Evolutionary conservation across 331 rosid species (phyloP), one percentile per base, ranked within the genome.

Genomic region (Cydonia oblonga): DNA sequence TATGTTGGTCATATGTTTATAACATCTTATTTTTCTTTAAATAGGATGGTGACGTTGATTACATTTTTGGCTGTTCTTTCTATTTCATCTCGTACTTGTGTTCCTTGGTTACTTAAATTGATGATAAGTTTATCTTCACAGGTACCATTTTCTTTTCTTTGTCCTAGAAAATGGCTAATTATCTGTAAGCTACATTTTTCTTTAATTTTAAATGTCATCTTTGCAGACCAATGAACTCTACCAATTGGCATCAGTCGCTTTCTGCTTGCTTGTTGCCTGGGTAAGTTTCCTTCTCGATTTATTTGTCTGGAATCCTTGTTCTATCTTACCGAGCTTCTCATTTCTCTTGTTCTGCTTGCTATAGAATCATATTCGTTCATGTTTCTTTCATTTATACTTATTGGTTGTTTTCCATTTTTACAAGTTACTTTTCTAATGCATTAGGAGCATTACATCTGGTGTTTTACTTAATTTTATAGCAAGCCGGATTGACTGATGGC

Each of bases 251-350:
- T 72, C 88, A 29, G 88, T 84, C 20, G 88, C 88, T 22, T 84
- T 84, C 76, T 84, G 88, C 82, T 79, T 84, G 74, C 85, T 84
- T 42, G 88, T 84, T 58, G 88, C 88, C 53, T 84, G 88, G 88
- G 88, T 84, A 72, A n/a, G 84, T 79, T 26, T 54, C 60, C 64
- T 64, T 26, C 56, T 44, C 40, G 18, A 30, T 52, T 64, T 32
- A 46, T 64, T 28, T 16, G 24, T 25, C 20, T 60, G 70, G 62
- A 46, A 11, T 38, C 49, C 66, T 62, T 75, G 38, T 40, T 72
- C 24, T 26, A 9, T 59, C 28, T 63, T 35, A 24, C 20, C 46
- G 20, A 15, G 29, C n/a, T 33, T 54, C 12, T 5, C 16, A 10
- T 71, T 23, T 9, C 13, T 60, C 28, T 5, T 15, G 6, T 28